These are phyloP conservation scores for Sporobolomyces pararoseus DNA, from an alignment of 768 basidiomycete species.

Conservation along the genomic window DNA sequence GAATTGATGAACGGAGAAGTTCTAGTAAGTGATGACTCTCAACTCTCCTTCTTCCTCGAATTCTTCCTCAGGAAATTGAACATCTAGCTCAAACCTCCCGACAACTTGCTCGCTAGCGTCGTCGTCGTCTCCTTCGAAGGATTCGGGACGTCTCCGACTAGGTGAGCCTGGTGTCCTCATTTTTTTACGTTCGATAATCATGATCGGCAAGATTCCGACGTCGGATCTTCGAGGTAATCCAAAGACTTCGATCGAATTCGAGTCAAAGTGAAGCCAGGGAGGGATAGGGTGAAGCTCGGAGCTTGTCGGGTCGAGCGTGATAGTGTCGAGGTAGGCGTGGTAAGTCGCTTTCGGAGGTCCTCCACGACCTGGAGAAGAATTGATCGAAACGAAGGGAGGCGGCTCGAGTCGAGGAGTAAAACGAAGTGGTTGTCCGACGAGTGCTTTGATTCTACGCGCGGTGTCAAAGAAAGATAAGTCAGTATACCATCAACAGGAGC, in stretches of 20 bases:
- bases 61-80: neutral
- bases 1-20: neutral
- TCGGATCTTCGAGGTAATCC: constrained; percentile 19
- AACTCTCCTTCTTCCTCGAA: constrained; percentile 32
- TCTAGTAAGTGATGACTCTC: constrained; percentile 27
- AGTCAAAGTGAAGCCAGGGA: constrained; percentile 40
- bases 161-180: constrained; percentile 28
- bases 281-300: constrained; percentile 29
- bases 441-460: constrained; percentile 25
- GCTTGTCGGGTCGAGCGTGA: neutral
- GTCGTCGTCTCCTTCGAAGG: neutral
- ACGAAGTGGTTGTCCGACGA: constrained; percentile 38
- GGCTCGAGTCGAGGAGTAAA: constrained; percentile 39
- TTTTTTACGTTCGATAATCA: constrained; percentile 38
- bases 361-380: constrained; percentile 36
- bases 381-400: constrained; percentile 37
- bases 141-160: constrained; percentile 6
- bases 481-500: constrained; percentile 3
- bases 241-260: constrained; percentile 37
- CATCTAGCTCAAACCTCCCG: constrained; percentile 26
- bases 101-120: constrained; percentile 25
- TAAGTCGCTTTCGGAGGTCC: constrained; percentile 34
- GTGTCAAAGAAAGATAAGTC: constrained; percentile 11
- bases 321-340: constrained; percentile 21
- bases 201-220: constrained; percentile 13